These are phyloP conservation scores for Mucor lusitanicus DNA, from an alignment of 371 early-diverging fungal species.

Conservation along the genomic window DNA sequence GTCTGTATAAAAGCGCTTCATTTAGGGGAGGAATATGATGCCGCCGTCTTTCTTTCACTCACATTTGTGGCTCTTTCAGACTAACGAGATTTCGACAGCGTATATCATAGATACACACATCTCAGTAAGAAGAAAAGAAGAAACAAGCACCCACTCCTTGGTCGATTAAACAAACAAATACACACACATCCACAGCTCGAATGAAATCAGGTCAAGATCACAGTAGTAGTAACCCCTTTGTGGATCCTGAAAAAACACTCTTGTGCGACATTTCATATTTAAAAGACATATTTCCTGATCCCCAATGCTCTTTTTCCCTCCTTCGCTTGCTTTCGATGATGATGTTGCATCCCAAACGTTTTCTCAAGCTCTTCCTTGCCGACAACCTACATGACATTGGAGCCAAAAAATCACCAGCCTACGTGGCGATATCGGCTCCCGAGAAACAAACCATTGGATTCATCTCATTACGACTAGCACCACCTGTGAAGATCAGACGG, in stretches of 20 bases:
- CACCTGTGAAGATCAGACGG: constrained; percentile 26
- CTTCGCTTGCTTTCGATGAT: background rate
- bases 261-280: constrained; percentile 15
- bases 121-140: background rate
- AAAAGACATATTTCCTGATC: constrained; percentile 10
- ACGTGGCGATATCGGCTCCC: constrained; percentile 16
- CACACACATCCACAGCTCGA: background rate
- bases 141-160: background rate
- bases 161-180: background rate
- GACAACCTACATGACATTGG: constrained; percentile 5
- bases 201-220: background rate
- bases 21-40: background rate
- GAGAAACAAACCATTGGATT: constrained; percentile 30
- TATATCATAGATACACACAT: background rate
- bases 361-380: background rate
- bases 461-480: constrained; percentile 29
- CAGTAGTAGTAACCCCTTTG: constrained; percentile 5
- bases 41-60: no score
- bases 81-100: no score
- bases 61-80: no score
- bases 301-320: constrained; percentile 2
- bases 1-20: background rate
- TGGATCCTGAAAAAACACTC: constrained; percentile 8
- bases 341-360: background rate
- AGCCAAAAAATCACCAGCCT: constrained; percentile 19